phyloP scores from a whole-genome alignment of 345 rosid species.

The Turritis glabra region DNA sequence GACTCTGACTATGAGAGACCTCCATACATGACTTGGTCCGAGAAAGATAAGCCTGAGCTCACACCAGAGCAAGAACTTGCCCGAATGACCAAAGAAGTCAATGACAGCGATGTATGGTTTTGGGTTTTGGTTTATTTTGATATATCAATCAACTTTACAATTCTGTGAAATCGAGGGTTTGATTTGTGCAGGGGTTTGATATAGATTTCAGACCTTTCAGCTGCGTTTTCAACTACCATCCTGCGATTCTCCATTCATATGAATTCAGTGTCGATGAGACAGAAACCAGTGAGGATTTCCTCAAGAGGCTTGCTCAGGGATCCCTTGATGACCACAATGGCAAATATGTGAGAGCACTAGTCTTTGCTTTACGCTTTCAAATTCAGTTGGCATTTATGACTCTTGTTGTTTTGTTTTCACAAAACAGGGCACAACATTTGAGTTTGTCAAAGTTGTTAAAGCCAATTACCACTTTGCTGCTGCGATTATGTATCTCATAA shows the following conservation, averaged over 20 bases:
- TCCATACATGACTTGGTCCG: neutral
- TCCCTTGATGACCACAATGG: neutral
- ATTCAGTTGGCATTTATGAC: neutral
- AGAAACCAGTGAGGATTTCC: neutral
- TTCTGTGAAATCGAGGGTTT: too few relatives aligned
- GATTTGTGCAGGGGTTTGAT: conserved; percentile 20
- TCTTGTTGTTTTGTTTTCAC: too few relatives aligned
- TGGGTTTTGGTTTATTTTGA: too few relatives aligned
- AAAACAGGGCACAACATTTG: neutral
- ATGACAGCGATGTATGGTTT: neutral
- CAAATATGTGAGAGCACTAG: neutral
- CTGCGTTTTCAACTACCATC: conserved; percentile 24
- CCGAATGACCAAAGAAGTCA: neutral
- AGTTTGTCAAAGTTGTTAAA: conserved; percentile 14
- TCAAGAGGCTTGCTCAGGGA: neutral
- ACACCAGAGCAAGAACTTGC: too few relatives aligned
- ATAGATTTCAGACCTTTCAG: neutral
- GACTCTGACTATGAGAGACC: neutral
- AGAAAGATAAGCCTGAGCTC: neutral
- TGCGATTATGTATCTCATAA: conserved; percentile 19
- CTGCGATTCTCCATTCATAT: neutral
- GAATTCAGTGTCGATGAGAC: neutral
- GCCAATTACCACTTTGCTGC: neutral
- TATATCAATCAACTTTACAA: too few relatives aligned
- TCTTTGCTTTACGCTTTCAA: neutral